phyloP scores from a whole-genome alignment of 2,329 filamentous ascomycete species.

The Calcarisporium arbuscula region DNA sequence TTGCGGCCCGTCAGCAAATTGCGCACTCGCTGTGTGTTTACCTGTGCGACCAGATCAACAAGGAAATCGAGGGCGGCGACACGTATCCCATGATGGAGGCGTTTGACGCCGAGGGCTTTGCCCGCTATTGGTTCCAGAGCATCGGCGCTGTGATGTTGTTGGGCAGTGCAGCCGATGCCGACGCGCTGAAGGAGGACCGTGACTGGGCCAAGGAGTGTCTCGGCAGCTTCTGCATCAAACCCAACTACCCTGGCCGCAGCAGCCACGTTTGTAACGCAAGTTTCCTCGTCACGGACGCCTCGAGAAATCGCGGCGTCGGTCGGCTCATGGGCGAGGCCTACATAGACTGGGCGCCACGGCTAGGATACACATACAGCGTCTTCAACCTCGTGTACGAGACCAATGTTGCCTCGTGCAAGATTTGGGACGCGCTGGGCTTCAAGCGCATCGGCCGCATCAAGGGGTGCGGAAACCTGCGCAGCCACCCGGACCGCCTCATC shows the following conservation, averaged over 20 bases:
- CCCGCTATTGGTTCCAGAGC: slow-evolving; percentile 83
- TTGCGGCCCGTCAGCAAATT: slow-evolving; percentile 70
- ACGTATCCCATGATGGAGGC: slow-evolving; percentile 84
- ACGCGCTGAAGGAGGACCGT: slow-evolving; percentile 50
- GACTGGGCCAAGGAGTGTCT: slow-evolving; percentile 80
- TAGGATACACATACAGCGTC: slow-evolving; percentile 83
- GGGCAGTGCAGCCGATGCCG: slow-evolving; percentile 61
- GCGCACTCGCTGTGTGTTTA: slow-evolving; percentile 69
- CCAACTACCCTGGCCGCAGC: slow-evolving; percentile 85
- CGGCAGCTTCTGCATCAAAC: slow-evolving; percentile 90
- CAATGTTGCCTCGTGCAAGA: slow-evolving; percentile 81
- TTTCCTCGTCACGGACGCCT: slow-evolving; percentile 67
- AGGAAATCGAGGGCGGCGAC: slow-evolving; percentile 86
- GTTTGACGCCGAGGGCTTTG: slow-evolving; percentile 68
- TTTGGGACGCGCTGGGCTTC: slow-evolving; percentile 90
- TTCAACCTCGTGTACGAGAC: slow-evolving; percentile 95
- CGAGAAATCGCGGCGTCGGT: slow-evolving; percentile 68
- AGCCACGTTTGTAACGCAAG: slow-evolving; percentile 87
- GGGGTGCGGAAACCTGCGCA: slow-evolving; percentile 62
- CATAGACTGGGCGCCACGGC: slow-evolving; percentile 71
- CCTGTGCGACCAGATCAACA: slow-evolving; percentile 76
- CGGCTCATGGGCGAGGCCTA: slow-evolving; percentile 72
- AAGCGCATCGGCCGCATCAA: slow-evolving; percentile 84
- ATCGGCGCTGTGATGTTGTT: slow-evolving; percentile 85
- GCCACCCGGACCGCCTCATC: slow-evolving; percentile 60